Percentiles rank a stretch among this genome's conserved stretches.
Conservation (phyloP, 2,329 filamentous ascomycete genomes). For the Aspergillus phoenicis region DNA sequence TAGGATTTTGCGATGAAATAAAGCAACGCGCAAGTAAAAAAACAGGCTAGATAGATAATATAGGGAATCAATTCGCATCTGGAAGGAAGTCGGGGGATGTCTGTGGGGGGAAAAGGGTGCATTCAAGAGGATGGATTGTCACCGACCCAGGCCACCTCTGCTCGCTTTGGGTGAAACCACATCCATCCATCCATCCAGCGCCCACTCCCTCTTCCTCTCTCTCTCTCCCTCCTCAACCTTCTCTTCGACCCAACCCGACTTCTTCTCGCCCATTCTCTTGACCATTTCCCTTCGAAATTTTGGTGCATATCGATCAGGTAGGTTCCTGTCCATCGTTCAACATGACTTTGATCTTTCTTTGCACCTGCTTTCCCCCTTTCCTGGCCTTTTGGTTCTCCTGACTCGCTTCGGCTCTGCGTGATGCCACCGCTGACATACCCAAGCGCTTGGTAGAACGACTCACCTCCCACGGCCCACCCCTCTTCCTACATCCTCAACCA, state of each 20-base stretch:
- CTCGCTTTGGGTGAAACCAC: slow-evolving; percentile 47
- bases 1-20: slow-evolving; percentile 17
- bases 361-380: slow-evolving; percentile 1
- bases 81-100: not conserved
- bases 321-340: slow-evolving; percentile 15
- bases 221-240: slow-evolving; percentile 19
- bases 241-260: slow-evolving; percentile 19
- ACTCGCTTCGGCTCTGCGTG: slow-evolving; percentile 29
- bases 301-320: slow-evolving; percentile 12
- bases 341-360: not conserved
- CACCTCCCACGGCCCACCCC: slow-evolving; percentile 27
- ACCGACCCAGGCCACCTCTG: slow-evolving; percentile 26
- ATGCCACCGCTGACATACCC: slow-evolving; percentile 44
- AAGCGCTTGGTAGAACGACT: slow-evolving; percentile 41
- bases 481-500: slow-evolving; percentile 22
- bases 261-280: slow-evolving; percentile 10
- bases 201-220: slow-evolving; percentile 18
- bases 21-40: slow-evolving; percentile 14
- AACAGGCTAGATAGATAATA: not conserved
- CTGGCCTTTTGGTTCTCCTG: slow-evolving; percentile 18
- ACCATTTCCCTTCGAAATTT: slow-evolving; percentile 11
- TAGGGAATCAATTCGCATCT: slow-evolving; percentile 5
- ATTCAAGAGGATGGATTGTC: slow-evolving; percentile 15
- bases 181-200: slow-evolving; percentile 17
- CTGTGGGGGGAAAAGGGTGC: slow-evolving; percentile 7